phyloP scores from a whole-genome alignment of 352 stramenopile species.

The Pythium dissimile region DNA sequence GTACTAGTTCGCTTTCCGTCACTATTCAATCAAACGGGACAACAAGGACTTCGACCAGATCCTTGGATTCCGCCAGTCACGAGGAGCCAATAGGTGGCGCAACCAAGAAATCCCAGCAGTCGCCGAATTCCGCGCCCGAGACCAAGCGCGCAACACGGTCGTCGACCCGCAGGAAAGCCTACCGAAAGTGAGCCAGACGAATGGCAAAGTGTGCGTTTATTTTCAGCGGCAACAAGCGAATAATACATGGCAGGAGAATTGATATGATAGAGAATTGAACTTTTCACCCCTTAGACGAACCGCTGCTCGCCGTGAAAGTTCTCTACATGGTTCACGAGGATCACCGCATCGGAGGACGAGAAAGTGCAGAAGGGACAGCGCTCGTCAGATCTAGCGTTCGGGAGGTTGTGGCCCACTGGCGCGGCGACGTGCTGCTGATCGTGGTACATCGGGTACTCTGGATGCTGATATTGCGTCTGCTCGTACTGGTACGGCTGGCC shows the following conservation, averaged over 20 bases:
- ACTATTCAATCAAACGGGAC: too few relatives aligned
- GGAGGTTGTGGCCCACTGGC: conserved; percentile 2
- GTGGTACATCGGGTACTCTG: conserved; percentile 12
- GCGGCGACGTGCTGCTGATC: conserved; percentile 17
- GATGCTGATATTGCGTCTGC: conserved; percentile 13
- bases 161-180: not conserved
- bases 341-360: conserved; percentile 44
- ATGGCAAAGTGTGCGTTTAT: too few relatives aligned
- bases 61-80: too few relatives aligned
- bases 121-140: too few relatives aligned
- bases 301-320: conserved; percentile 47
- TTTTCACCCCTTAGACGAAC: conserved; percentile 3
- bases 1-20: too few relatives aligned
- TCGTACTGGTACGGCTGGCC: conserved; percentile 1
- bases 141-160: not conserved
- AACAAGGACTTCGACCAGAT: too few relatives aligned
- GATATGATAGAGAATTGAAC: not conserved
- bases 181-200: too few relatives aligned
- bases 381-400: conserved; percentile 23
- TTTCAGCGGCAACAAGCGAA: not conserved
- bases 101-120: too few relatives aligned
- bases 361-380: conserved; percentile 68
- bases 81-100: too few relatives aligned
- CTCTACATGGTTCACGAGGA: conserved; percentile 79
- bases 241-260: not conserved